Base-by-base conservation (phyloP, 1,139 yeast species). In the Arxiozyma heterogenica region DNA sequence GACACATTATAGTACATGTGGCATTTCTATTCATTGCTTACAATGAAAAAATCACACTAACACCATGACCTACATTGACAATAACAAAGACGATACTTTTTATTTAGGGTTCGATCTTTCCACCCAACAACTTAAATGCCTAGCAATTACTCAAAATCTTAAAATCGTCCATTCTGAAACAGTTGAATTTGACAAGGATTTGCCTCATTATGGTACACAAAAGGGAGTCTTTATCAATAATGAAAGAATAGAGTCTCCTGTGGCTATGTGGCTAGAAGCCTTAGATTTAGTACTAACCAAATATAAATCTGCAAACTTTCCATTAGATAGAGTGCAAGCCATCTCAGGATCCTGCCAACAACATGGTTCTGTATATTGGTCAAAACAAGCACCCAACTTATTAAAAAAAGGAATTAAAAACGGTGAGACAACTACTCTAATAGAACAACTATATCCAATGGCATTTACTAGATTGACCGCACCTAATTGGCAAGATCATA, bases 401-500 rank as follows among this genome's bases (percentile, higher is more conserved):
- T 73, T 88, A 51, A 49, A 56, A 1, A 55, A 59, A 50, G 49
- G 49, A 9, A 23, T 46, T 15, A 73, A 76, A 54, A 67, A 59
- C 1, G 50, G 68, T 0, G 53, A 55, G 0, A 53, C 64, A 17
- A 57, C 59, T 4, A 53, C 71, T 1, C 71, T 83, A 51, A 63
- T 71, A n/a, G 73, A 70, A n/a, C 85, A 79, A 58, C 56, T 84
- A 47, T 59, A 58, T 41, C 72, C 74, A 1, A 57, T 60, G 1
- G 83, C 84, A 0, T 82, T 89, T 59, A 74, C 94, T 1, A 77
- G 83, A 64, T 75, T 77, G 7, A 75, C 75, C 54, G 84, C 95
- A 11, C 96, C 96, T 15, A 90, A 90, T 64, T 90, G 97, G 97
- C 97, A 90, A 68, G 97, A 90, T 66, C 95, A 88, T 64, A 85